Conservation (phyloP, 768 basidiomycete species). For the Boletus rubropictus region DNA sequence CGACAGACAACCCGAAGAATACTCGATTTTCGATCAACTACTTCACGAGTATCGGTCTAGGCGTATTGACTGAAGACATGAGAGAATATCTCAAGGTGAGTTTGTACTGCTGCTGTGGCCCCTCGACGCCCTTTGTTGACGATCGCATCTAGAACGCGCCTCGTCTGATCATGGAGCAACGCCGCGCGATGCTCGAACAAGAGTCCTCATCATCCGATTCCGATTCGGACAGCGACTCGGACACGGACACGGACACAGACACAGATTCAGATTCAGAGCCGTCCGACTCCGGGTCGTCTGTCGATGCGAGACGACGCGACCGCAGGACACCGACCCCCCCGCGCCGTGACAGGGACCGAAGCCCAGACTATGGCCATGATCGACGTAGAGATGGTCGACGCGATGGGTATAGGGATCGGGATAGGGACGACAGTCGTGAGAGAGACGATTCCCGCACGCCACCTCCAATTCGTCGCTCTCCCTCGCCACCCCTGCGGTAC, state of each 20-base stretch:
- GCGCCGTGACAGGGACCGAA: slow-evolving; percentile 22
- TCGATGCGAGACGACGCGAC: slow-evolving; percentile 23
- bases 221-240: slow-evolving; percentile 32
- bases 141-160: slow-evolving; percentile 71
- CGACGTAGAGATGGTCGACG: slow-evolving; percentile 16
- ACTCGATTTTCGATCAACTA: slow-evolving; percentile 97
- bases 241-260: slow-evolving; percentile 29
- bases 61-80: slow-evolving; percentile 92
- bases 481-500: slow-evolving; percentile 26
- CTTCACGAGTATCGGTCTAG: slow-evolving; percentile 92
- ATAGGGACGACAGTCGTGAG: slow-evolving; percentile 16
- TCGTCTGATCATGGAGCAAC: slow-evolving; percentile 87
- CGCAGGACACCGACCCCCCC: slow-evolving; percentile 33
- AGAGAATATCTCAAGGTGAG: slow-evolving; percentile 87
- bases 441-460: slow-evolving; percentile 33
- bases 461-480: slow-evolving; percentile 27
- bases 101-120: slow-evolving; percentile 8
- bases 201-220: slow-evolving; percentile 43
- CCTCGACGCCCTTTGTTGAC: slow-evolving; percentile 1
- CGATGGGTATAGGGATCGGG: background rate
- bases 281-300: slow-evolving; percentile 36
- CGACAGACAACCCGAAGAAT: slow-evolving; percentile 92
- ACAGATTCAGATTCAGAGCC: slow-evolving; percentile 38
- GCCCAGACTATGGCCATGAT: slow-evolving; percentile 16
- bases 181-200: slow-evolving; percentile 79